Base-by-base conservation (phyloP, 495 filamentous ascomycete species). In the Penicillium cosmopolitanum region DNA sequence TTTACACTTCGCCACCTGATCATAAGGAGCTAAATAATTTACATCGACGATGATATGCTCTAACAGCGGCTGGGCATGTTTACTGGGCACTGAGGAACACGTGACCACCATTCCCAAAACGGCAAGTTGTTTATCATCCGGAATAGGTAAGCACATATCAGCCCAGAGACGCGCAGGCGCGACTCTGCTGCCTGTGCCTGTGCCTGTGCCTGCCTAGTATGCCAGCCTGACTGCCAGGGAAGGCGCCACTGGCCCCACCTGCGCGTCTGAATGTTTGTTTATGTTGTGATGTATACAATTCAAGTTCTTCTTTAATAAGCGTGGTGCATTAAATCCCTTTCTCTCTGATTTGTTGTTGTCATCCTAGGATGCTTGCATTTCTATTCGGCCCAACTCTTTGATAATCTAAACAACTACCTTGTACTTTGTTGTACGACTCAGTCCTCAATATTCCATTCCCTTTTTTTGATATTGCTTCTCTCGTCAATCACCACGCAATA, bases 111-210 rank as follows among this genome's bases (percentile, higher is more conserved):
- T 9, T 7, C 66, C 64, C 4, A 56, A 66, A 71, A 42, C 40
- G 61, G 67, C 23, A 68, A 42, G 19, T 58, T 71, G 68, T 70
- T 70, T 68, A 70, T 58, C 44, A 25, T n/a, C 58, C 65, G 53
- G 51, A 66, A 53, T 58, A 55, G 61, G 63, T 46, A 64, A 56
- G 31, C 31, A 16, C 12, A 48, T 47, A 11, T 38, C 47, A 36
- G 19, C 31, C 28, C 42, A 44, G 48, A 46, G 55, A 62, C 67
- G 65, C 62, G 58, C 60, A 51, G 55, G 46, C 33, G 58, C 38
- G 56, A 51, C 55, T 52, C 36, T 65, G 61, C 51, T 66, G 62
- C 62, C 62, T 68, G 28, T 31, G 31, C 55, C 51, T 68, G 28
- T 31, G 31, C 55, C 51, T 36, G 33, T 23, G 23, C 23, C 23